Evolutionary conservation across 805 yeast genomes (phyloP), one percentile per base, ranked within the genome.

Genomic region (Lipomyces orientalis): DNA sequence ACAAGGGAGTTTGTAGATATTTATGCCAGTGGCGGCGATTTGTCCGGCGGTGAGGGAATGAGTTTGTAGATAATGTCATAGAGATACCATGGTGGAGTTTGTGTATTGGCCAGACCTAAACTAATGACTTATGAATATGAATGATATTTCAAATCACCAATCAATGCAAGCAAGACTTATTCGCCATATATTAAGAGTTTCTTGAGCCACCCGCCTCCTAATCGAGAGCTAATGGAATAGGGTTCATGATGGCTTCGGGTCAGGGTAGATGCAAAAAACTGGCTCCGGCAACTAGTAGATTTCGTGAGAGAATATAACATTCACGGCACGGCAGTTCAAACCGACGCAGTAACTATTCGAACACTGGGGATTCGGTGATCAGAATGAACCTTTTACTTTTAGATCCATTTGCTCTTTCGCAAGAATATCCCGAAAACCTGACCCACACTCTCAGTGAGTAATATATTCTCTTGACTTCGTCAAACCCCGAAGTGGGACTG

Each of bases 361-460:
- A 12, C 16, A 31, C 34, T 7, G 16, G 12, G 12, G 12, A 31
- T 19, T 31, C 14, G 16, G 49, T 8, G 49, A 43, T n/a, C 49
- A 43, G 49, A 6, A 91, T 91, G 95, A 93, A 93, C 77, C 81
- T 93, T 43, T 83, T 95, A 9, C 82, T 94, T 31, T 86, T 91
- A 71, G 98, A 93, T 78, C 98, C 98, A 2, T 91, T 92, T 77
- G 87, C 94, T 1, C 93, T 94, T 29, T 89, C 97, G 25, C 92
- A 91, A 75, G 98, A 93, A 75, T 93, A 86, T 74, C 98, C 98
- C 0, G 97, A 93, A 68, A 84, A 89, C 1, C 84, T 91, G n/a
- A 85, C 90, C 1, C 87, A 87, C 68, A 87, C 93, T 0, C 79
- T 92, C 12, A 64, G 79, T 77, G 66, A 57, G 78, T 68, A 5